Base-by-base conservation (phyloP, 805 yeast genomes). In the Teunomyces gatunensis region DNA sequence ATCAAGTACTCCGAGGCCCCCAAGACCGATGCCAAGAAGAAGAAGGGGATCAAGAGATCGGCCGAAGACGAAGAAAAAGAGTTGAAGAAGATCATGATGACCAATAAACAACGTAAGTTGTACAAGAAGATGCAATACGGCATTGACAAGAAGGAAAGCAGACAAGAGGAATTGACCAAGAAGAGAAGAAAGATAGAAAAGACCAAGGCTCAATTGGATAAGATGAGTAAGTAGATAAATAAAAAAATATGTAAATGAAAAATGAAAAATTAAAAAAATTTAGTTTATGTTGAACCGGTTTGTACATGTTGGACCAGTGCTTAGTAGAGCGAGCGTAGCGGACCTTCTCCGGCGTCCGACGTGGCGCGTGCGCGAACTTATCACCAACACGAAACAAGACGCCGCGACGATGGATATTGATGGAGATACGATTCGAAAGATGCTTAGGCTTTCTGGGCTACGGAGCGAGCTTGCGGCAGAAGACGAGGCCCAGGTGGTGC, bases 101-200 rank as follows among this genome's bases (percentile, higher is more conserved):
- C 92, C 58, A 90, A 90, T 75, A 94, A 92, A 71, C 96, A 92
- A 74, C 87, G 90, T 77, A 89, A 88, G 68, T 76, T 91, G 55
- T 94, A 94, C 78, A 87, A 87, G 75, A 87, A 87, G 84, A 89
- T 92, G 96, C 94, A 89, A 73, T 84, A 89, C 66, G 92, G 96
- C 49, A 81, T 87, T 58, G 84, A 85, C 50, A 83, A 88, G 80
- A 87, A 88, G 73, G 89, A 87, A 61, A 78, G 78, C 45, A 83
- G 92, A 70, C 81, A 81, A 60, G 86, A 85, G 48, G 79, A 76
- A 46, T 74, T 87, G 65, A 74, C 79, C 59, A 77, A 79, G 68
- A 87, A 87, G 81, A 84, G 77, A 69, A 80, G 80, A 68, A 83
- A 80, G 64, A 71, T 89, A 47, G 83, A 80, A 43, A 84, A 86